Conservation (phyloP, 73 alveolate species). For the Paramecium tetraurelia region DNA sequence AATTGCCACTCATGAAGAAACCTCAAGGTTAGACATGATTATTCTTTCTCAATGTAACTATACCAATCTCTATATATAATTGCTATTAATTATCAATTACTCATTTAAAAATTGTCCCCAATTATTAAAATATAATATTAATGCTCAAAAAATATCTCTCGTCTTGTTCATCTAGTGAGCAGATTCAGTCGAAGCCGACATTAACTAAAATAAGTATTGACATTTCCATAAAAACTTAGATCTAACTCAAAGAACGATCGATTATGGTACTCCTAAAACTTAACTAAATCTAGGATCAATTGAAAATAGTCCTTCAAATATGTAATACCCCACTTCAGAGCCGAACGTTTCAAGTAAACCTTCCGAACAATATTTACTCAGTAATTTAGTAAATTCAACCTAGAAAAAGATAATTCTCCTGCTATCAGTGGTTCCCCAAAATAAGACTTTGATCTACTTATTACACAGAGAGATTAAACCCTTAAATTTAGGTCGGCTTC, state of each 20-base stretch:
- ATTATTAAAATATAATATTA: neutral
- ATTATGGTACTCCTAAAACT: neutral
- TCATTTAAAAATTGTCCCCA: neutral
- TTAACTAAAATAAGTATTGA: neutral
- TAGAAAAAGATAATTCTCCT: neutral
- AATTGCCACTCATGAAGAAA: neutral
- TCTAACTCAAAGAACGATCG: neutral
- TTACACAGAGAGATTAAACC: neutral
- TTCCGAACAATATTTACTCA: neutral
- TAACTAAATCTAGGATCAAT: neutral
- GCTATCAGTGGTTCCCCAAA: neutral
- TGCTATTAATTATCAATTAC: neutral
- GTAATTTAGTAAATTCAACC: neutral
- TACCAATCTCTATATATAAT: neutral
- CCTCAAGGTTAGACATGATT: neutral
- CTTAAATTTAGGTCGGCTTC: neutral
- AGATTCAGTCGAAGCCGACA: neutral
- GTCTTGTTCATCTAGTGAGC: neutral
- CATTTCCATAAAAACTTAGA: neutral
- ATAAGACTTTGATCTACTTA: neutral
- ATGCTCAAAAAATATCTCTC: neutral
- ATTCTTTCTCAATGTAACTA: neutral
- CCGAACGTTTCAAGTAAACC: neutral
- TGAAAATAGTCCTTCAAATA: neutral
- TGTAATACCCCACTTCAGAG: neutral